Conservation (phyloP, 2,329 filamentous ascomycete genomes). For the Chrysoporthe deuterocubensis region DNA sequence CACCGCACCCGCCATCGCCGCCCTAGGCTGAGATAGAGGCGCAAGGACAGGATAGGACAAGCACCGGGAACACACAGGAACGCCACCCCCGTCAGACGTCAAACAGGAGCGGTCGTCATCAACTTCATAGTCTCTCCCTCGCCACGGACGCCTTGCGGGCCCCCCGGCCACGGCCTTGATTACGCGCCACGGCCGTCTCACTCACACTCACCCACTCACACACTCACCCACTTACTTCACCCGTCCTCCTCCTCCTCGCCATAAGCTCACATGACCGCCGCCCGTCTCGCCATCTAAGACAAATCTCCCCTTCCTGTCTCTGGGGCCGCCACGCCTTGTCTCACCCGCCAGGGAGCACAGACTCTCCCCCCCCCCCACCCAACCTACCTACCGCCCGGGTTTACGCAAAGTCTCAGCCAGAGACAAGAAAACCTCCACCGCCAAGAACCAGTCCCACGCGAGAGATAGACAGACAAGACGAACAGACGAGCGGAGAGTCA, state of each 20-base stretch:
- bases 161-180: neutral
- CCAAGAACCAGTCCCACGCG: too few species aligned
- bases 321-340: neutral
- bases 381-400: neutral
- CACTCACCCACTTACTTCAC: too few species aligned
- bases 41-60: too few species aligned
- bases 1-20: neutral
- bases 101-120: neutral
- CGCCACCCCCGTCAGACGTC: neutral
- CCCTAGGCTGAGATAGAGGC: neutral
- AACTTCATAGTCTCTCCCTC: neutral
- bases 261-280: neutral
- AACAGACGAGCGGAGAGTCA: too few species aligned
- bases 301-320: neutral
- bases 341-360: neutral
- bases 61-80: neutral
- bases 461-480: too few species aligned
- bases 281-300: neutral
- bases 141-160: neutral
- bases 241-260: neutral
- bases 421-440: too few species aligned
- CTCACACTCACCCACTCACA: neutral
- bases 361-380: neutral
- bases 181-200: slow-evolving; percentile 2
- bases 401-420: too few species aligned